phyloP scores from a whole-genome alignment of 2,329 filamentous ascomycete genomes.

The Penicillium sp. region DNA sequence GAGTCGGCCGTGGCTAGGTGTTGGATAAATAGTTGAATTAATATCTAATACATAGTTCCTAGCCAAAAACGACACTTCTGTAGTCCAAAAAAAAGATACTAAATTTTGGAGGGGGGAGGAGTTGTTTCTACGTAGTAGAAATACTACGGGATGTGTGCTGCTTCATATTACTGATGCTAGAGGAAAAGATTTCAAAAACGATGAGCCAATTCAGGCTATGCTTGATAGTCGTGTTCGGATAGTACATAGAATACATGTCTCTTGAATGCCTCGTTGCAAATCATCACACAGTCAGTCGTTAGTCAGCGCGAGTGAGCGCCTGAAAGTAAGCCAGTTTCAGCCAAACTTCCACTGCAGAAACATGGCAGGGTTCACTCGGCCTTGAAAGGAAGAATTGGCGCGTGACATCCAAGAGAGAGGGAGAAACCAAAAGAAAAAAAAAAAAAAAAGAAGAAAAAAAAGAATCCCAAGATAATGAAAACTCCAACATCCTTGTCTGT shows the following conservation, averaged over 20 bases:
- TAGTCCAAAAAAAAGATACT: too few relatives aligned
- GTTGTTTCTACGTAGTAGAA: too few relatives aligned
- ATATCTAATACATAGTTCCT: too few relatives aligned
- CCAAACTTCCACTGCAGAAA: background rate
- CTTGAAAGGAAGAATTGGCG: constrained; percentile 3
- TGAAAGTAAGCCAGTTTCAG: background rate
- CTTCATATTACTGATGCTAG: too few relatives aligned
- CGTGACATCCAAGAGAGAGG: constrained; percentile 12
- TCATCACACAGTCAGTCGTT: constrained; percentile 18
- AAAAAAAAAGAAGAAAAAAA: constrained; percentile 6
- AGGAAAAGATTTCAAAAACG: constrained; percentile 2
- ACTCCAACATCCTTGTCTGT: constrained; percentile 27
- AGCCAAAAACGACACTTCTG: too few relatives aligned
- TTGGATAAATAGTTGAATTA: too few relatives aligned
- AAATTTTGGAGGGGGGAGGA: too few relatives aligned
- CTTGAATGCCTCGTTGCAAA: constrained; percentile 21
- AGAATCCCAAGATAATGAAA: constrained; percentile 11
- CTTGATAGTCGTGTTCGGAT: constrained; percentile 23
- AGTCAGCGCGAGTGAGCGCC: constrained; percentile 1
- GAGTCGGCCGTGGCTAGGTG: too few relatives aligned
- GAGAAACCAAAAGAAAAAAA: constrained; percentile 1
- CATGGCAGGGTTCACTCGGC: background rate
- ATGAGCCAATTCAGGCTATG: constrained; percentile 10
- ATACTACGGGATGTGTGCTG: too few relatives aligned
- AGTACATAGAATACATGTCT: constrained; percentile 33